Evolutionary conservation across 306 rosid species (phyloP).

Genomic region (Glycyrrhiza uralensis): DNA sequence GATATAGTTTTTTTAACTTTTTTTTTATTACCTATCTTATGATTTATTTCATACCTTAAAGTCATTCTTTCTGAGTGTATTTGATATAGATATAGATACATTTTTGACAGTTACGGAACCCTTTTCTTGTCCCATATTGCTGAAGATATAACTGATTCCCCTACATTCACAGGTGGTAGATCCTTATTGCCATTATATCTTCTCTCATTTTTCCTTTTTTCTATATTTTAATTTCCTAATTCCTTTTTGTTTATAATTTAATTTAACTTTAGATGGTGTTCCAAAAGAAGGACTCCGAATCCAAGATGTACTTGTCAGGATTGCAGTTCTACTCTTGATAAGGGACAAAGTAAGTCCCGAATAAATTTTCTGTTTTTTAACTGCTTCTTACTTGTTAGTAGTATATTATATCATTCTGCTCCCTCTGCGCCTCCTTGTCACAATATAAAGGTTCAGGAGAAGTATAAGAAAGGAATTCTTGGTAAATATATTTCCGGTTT

Average conservation of each 20-base stretch:
- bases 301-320: slow-evolving; percentile 85
- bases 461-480: neutral
- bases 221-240: slow-evolving; percentile 14
- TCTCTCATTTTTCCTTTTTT: neutral
- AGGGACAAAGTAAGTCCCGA: slow-evolving; percentile 74
- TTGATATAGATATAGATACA: slow-evolving; percentile 17
- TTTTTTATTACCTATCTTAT: neutral
- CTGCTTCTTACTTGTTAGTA: neutral
- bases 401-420: neutral
- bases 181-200: slow-evolving; percentile 22
- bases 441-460: neutral
- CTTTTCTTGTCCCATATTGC: slow-evolving; percentile 88
- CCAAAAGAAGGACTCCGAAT: slow-evolving; percentile 97
- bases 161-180: slow-evolving; percentile 73
- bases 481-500: slow-evolving; percentile 7
- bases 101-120: slow-evolving; percentile 63
- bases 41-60: neutral
- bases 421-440: neutral
- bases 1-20: slow-evolving; percentile 3
- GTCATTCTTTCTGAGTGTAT: slow-evolving; percentile 17
- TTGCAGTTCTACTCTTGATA: slow-evolving; percentile 70
- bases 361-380: neutral
- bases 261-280: slow-evolving; percentile 77
- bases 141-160: slow-evolving; percentile 74
- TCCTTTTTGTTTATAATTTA: slow-evolving; percentile 25